Base-by-base conservation (phyloP, 176 grass and related monocot species). In the Cymbopogon citratus region DNA sequence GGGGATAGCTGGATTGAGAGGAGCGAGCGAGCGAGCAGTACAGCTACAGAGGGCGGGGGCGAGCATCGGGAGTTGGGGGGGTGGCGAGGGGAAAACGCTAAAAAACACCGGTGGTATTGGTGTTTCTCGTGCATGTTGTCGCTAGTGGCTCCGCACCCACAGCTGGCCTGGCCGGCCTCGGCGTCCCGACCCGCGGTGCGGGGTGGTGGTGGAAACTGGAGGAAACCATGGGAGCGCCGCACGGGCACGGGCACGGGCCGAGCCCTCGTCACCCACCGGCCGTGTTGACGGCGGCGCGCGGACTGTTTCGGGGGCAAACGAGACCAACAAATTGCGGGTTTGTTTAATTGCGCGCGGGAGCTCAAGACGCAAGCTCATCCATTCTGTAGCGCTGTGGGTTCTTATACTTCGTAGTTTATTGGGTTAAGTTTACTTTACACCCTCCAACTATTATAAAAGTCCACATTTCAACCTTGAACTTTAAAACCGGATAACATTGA, bases 1-100 rank as follows among this genome's bases (percentile, higher is more conserved):
- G 62, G 88, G 35, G 66, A 69, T 90, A 86, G 84, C 88, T 83
- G 84, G 88, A 86, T 29, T 21, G 60, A 67, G 74, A 74, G 18
- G 46, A 62, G 79, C 64, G 3, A 34, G 63, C 77, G 46, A 62
- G 79, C 64, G 3, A 34, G 63, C 77, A 56, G 81, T 41, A 64
- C 34, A 66, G 74, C 78, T 41, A 9, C 36, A 39, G 67, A 67
- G 13, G 13, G 78, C 38, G 9, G 43, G 0, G 2, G 9, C n/a
- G n/a, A n/a, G n/a, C 83, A 79, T 86, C 51, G 79, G 74, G 83
- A 78, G 68, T 61, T 62, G 87, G 9, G 63, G 12, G 49, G 10
- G 51, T 28, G 27, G 70, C 25, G 71, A 38, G n/a, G 78, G 33
- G 15, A 6, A 52, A 13, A 39, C 45, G 12, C 63, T 85, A 46